These are phyloP conservation scores for Cercospora janseana DNA, from an alignment of 2,329 filamentous ascomycete species.

Conservation along the genomic window DNA sequence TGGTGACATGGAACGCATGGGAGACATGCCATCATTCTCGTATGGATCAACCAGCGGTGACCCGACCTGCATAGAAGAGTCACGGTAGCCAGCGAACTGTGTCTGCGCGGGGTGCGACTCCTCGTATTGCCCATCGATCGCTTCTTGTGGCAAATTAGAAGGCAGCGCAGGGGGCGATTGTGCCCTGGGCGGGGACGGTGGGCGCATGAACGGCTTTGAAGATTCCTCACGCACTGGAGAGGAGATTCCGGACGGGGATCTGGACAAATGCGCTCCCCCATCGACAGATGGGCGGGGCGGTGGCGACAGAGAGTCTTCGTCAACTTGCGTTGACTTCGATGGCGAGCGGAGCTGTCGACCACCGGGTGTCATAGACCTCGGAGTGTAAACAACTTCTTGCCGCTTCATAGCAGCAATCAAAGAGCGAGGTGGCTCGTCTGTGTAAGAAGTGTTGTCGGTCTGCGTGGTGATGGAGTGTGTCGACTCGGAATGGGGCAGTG, in stretches of 20 bases:
- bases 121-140: not conserved
- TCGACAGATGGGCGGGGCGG: constrained; percentile 13
- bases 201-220: constrained; percentile 7
- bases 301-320: constrained; percentile 12
- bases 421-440: constrained; percentile 10
- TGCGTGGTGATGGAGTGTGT: constrained; percentile 19
- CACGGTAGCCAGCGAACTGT: constrained; percentile 8
- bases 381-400: constrained; percentile 19
- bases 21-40: constrained; percentile 9
- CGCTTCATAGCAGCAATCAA: constrained; percentile 8
- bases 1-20: not conserved
- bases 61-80: constrained; percentile 11
- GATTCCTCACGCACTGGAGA: not conserved
- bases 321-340: constrained; percentile 16
- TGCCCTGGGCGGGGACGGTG: not conserved
- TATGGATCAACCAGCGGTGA: constrained; percentile 10
- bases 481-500: constrained; percentile 15
- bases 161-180: constrained; percentile 5
- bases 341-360: constrained; percentile 13
- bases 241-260: not conserved
- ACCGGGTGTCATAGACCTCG: constrained; percentile 9
- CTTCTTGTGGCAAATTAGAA: constrained; percentile 10
- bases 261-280: constrained; percentile 10
- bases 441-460: constrained; percentile 12
- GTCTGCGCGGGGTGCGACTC: constrained; percentile 1